phyloP scores from a whole-genome alignment of 352 stramenopile species.

The Globisporangium nagaii region DNA sequence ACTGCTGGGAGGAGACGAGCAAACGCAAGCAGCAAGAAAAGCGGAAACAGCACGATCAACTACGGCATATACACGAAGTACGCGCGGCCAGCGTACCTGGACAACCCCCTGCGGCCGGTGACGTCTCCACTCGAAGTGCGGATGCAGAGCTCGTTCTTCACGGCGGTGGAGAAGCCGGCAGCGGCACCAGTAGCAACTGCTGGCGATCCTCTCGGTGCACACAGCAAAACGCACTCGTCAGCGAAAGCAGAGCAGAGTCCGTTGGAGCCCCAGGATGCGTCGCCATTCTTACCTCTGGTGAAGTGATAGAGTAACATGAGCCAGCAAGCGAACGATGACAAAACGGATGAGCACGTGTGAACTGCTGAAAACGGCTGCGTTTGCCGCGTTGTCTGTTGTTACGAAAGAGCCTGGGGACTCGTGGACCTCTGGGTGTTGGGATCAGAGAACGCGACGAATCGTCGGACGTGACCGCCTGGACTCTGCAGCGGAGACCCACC shows the following conservation, averaged over 20 bases:
- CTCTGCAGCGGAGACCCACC: not conserved
- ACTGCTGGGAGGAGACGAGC: not conserved
- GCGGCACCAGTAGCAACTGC: not conserved
- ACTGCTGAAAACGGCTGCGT: no score
- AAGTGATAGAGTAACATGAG: no score
- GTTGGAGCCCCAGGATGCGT: not conserved
- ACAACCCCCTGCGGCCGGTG: conserved; percentile 14
- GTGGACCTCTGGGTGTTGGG: not conserved
- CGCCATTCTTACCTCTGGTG: conserved; percentile 1
- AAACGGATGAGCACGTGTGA: no score
- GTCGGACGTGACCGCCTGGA: conserved; percentile 1
- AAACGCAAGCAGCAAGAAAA: not conserved
- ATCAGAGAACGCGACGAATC: conserved; percentile 4
- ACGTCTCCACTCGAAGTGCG: conserved; percentile 30
- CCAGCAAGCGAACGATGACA: no score
- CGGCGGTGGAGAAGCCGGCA: not conserved
- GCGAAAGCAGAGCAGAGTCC: not conserved
- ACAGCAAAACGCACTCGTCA: not conserved
- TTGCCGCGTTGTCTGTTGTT: no score
- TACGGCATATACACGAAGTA: conserved; percentile 41
- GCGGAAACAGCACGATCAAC: conserved; percentile 9
- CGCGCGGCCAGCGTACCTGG: conserved; percentile 10
- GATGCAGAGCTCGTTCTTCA: conserved; percentile 30
- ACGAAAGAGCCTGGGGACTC: not conserved
- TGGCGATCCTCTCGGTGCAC: not conserved